Conservation (phyloP, 169 alveolate genomes). For the Plasmodium reichenowi region DNA sequence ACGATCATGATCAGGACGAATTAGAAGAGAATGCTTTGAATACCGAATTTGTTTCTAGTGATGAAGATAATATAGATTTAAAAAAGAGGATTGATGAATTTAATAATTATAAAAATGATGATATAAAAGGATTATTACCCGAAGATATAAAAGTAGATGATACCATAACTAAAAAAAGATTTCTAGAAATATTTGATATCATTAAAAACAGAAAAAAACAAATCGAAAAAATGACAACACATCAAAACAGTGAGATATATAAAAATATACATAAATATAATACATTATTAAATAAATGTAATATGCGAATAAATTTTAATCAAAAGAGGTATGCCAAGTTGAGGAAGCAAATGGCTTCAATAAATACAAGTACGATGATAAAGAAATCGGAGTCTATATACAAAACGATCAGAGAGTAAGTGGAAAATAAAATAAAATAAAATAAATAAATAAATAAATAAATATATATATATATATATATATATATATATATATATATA, state of each 20-base stretch:
- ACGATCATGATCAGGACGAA: too few relatives aligned
- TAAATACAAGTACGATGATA: constrained; percentile 18
- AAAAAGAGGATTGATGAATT: constrained; percentile 28
- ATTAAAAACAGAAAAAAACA: constrained; percentile 20
- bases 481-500: neutral
- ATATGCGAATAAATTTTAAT: constrained; percentile 3
- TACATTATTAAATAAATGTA: constrained; percentile 16
- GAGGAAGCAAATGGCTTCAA: neutral
- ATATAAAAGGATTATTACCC: constrained; percentile 9
- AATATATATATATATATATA: neutral
- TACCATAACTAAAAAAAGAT: neutral
- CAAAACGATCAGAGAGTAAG: constrained; percentile 69
- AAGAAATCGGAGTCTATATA: constrained; percentile 61
- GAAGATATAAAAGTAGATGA: constrained; percentile 27
- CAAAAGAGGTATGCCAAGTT: constrained; percentile 17
- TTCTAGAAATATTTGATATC: constrained; percentile 4
- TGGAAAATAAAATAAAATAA: too few relatives aligned
- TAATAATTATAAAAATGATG: constrained; percentile 23
- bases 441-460: neutral
- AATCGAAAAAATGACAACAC: constrained; percentile 20
- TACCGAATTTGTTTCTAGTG: constrained; percentile 30
- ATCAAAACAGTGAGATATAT: constrained; percentile 41
- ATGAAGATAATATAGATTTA: constrained; percentile 46
- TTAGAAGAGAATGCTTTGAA: constrained; percentile 2
- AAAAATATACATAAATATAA: constrained; percentile 59